phyloP scores from a whole-genome alignment of 83 land plant species.

The Larix sibirica region DNA sequence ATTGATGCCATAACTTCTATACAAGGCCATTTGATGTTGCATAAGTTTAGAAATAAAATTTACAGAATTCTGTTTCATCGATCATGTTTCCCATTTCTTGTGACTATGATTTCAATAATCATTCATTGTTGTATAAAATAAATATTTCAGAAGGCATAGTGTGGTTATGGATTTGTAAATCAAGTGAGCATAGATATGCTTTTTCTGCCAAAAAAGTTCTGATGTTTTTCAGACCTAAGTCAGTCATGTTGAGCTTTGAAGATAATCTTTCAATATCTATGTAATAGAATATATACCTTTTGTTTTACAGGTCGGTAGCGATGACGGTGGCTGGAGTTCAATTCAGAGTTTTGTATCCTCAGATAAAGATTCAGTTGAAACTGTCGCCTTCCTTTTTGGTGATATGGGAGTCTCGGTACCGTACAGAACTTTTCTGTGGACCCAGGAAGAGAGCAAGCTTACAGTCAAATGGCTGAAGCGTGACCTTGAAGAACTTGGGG shows the following conservation, averaged over 20 bases:
- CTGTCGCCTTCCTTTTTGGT: conserved; percentile 82
- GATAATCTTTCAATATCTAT: not conserved
- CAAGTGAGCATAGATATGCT: not conserved
- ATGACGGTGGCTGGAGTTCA: conserved; percentile 72
- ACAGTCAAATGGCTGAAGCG: conserved; percentile 84
- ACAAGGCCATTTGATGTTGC: too few relatives aligned
- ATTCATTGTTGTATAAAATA: too few relatives aligned
- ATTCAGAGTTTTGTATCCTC: conserved; percentile 67
- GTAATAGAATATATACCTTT: not conserved
- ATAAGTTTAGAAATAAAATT: too few relatives aligned
- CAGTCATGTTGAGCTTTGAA: not conserved
- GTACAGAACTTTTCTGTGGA: conserved; percentile 64
- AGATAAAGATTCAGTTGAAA: conserved; percentile 51
- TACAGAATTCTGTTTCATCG: too few relatives aligned
- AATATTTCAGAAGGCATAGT: not conserved
- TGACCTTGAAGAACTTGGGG: conserved; percentile 75
- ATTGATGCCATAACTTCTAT: too few relatives aligned
- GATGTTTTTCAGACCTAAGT: not conserved
- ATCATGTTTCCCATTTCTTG: too few relatives aligned
- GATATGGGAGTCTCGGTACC: conserved; percentile 92
- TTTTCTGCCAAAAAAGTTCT: not conserved
- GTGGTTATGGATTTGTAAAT: not conserved
- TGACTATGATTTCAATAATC: too few relatives aligned
- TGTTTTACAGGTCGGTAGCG: conserved; percentile 77
- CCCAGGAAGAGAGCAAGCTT: conserved; percentile 72